These are phyloP conservation scores for Peronospora belbahrii DNA, from an alignment of 352 stramenopile genomes.

Conservation along the genomic window DNA sequence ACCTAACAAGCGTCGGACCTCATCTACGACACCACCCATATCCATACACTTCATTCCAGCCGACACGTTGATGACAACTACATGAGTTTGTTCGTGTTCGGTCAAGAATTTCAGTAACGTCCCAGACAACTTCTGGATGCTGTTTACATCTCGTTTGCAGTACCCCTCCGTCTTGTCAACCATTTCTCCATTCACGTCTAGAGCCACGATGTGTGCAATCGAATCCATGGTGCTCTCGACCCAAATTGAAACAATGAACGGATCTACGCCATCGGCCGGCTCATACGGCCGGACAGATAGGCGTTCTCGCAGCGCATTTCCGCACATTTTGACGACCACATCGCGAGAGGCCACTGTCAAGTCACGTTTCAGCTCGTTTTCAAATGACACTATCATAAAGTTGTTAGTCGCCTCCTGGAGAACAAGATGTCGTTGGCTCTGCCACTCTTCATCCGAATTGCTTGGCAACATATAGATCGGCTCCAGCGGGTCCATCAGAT, in stretches of 20 bases:
- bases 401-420: constrained; percentile 76
- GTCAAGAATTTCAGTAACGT: constrained; percentile 77
- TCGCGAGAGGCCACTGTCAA: constrained; percentile 63
- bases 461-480: constrained; percentile 51
- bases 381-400: constrained; percentile 82
- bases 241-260: constrained; percentile 84
- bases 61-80: constrained; percentile 86
- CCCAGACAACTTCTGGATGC: constrained; percentile 66
- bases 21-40: constrained; percentile 82
- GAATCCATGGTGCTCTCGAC: constrained; percentile 70
- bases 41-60: constrained; percentile 87
- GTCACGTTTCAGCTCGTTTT: constrained; percentile 81
- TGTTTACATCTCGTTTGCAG: constrained; percentile 67
- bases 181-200: constrained; percentile 81
- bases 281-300: constrained; percentile 75
- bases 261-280: constrained; percentile 62
- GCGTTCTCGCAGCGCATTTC: constrained; percentile 51
- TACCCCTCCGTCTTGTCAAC: constrained; percentile 83
- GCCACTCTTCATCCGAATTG: constrained; percentile 75
- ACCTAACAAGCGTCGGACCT: constrained; percentile 64
- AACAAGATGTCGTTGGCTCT: constrained; percentile 75
- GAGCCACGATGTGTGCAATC: constrained; percentile 76
- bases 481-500: constrained; percentile 78
- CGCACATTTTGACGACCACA: constrained; percentile 69
- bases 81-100: constrained; percentile 71